Evolutionary conservation across 2,329 filamentous ascomycete species (phyloP), one percentile per base, ranked within the genome.

Genomic region (Trichophyton rubrum): DNA sequence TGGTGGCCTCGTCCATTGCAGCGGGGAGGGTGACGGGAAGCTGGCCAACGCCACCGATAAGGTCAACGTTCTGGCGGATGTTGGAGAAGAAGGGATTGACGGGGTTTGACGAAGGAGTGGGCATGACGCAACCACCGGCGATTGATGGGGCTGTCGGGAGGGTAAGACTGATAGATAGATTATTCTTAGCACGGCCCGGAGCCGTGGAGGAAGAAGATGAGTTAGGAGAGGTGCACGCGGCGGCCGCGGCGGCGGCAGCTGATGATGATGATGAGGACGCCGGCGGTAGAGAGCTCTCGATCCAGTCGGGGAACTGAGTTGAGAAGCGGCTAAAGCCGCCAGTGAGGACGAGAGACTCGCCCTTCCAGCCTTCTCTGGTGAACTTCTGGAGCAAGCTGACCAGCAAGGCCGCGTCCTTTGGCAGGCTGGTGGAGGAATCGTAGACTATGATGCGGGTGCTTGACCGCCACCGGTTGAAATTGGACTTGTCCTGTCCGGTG

Each of bases 381-480:
- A 99, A 99, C 70, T 99, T 99, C 72, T 91, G 95, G 24, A 96
- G 81, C 64, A 93, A 95, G 71, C 95, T 95, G 66, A 89, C 78
- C 27, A 90, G 87, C 3, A 87, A 84, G 1, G 82, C 77, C 0
- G 91, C 89, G 71, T 99, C 93, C 64, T 90, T 89, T 69, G 86
- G 80, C 61, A 91, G 85, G 0, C 82, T 78, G 0, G 91, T 93
- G 59, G 81, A 82, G 15, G 84, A 82, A 71, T 97, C 93, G 68
- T 97, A 97, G 0, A 95, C 89, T 41, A 97, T 80, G 20, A 99
- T 89, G 68, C 85, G 83, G 62, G 84, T 85, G 66, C 85, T 85
- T 6, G 83, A 79, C 61, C 77, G 81, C 93, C 93, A 97, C 41
- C 80, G 79, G 17, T 86, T 80, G 68, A 99, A 96, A 62, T 80